Evolutionary conservation across 2,329 filamentous ascomycete genomes (phyloP).

Genomic region (Passalora sequoiae): DNA sequence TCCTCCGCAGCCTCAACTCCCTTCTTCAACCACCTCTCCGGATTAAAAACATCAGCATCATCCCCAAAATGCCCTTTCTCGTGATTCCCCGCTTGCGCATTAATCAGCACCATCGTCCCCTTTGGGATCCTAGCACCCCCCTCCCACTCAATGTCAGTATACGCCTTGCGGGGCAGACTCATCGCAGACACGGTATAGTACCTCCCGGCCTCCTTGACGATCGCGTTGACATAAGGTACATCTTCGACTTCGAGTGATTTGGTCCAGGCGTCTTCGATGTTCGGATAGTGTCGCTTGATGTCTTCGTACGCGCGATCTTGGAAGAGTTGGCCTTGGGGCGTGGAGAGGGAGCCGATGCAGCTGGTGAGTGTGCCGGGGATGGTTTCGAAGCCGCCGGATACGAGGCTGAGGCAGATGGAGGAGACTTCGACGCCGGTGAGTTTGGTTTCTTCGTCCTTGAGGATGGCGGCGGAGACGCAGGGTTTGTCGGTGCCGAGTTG

Average conservation of each 20-base stretch:
- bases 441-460: conserved; percentile 52
- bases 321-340: conserved; percentile 45
- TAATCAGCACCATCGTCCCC: conserved; percentile 52
- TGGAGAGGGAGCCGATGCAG: conserved; percentile 48
- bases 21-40: conserved; percentile 45
- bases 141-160: conserved; percentile 45
- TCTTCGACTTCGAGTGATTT: conserved; percentile 44
- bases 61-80: conserved; percentile 48
- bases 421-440: conserved; percentile 50
- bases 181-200: conserved; percentile 53
- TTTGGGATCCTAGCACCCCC: conserved; percentile 49
- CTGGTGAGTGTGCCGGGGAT: conserved; percentile 52
- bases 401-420: conserved; percentile 50
- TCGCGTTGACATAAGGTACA: conserved; percentile 46
- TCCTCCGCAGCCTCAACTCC: conserved; percentile 34
- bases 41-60: conserved; percentile 45
- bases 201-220: conserved; percentile 50
- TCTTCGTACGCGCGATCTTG: conserved; percentile 51
- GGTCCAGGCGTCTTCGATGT: conserved; percentile 46
- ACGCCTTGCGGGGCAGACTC: conserved; percentile 50
- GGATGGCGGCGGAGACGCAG: conserved; percentile 50
- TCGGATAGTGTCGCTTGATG: conserved; percentile 46
- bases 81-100: conserved; percentile 53
- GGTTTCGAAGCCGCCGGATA: conserved; percentile 52
- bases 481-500: conserved; percentile 49